These are phyloP conservation scores for Aspergillus brunneoviolaceus DNA, from an alignment of 2,329 filamentous ascomycete species.

Conservation along the genomic window DNA sequence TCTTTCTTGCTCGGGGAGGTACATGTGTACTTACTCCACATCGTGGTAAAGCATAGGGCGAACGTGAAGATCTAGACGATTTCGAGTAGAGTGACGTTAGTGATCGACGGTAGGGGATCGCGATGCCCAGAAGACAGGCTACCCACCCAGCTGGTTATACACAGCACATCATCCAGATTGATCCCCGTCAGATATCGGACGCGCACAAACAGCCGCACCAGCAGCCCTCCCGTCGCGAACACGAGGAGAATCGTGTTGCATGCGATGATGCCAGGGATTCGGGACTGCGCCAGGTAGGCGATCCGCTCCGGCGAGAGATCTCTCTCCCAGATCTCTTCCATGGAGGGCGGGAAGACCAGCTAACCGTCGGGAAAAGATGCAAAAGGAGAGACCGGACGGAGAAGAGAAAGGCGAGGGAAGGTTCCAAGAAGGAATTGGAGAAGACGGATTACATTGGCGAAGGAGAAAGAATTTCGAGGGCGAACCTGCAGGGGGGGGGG, in stretches of 20 bases:
- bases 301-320: conserved; percentile 13
- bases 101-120: background rate
- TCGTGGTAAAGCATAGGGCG: conserved; percentile 12
- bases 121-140: too few species aligned
- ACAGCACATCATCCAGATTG: conserved; percentile 18
- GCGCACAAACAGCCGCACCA: conserved; percentile 18
- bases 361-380: conserved; percentile 6
- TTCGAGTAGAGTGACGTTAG: background rate
- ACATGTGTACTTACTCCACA: conserved; percentile 3
- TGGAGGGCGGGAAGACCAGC: conserved; percentile 7
- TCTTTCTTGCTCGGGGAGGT: background rate
- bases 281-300: conserved; percentile 11
- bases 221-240: conserved; percentile 9
- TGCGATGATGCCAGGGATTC: conserved; percentile 14
- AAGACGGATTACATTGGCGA: conserved; percentile 2
- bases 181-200: conserved; percentile 17
- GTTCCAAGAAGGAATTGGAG: background rate
- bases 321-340: conserved; percentile 13
- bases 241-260: conserved; percentile 18
- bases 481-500: background rate
- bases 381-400: background rate
- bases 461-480: background rate
- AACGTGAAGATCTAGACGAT: conserved; percentile 12
- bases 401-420: background rate
- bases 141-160: conserved; percentile 18